Base-by-base conservation (phyloP, 2,329 filamentous ascomycete species). In the Xylariaceae sp. region DNA sequence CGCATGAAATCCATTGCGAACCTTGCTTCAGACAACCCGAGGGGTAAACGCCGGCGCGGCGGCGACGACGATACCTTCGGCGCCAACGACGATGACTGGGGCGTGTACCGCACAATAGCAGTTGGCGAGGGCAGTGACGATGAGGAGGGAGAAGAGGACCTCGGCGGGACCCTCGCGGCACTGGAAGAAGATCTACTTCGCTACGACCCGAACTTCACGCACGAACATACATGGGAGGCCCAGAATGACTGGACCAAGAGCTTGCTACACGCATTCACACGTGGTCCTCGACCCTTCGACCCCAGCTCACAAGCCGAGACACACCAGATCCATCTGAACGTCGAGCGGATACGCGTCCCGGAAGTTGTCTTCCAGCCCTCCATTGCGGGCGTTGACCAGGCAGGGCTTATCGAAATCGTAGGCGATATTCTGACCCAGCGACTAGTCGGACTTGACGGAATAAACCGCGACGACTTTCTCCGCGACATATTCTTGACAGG, bases 1-100 rank as follows among this genome's bases (percentile, higher is more conserved):
- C 85, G 92, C 47, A 98, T 98, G 92, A 97, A 97, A 67, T 90
- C 83, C 35, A 88, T 98, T 42, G 92, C 92, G 43, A 96, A 95
- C 57, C 81, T 98, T 2, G 92, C 92, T 3, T 89, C 90, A 0
- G 92, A 98, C 61, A 81, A 78, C 5, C 88, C 90, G 1, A 70
- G 74, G 48, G 88, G 89, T 61, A 94, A 95, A 63, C 78, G 90
- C 40, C 74, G 88, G 11, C 81, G 89, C 13, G 88, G 88, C 6
- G 86, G 83, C 3, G 90, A 97, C 58, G 92, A 98, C 54, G 92
- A 98, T 59, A 88, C 87, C 44, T 98, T 98, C 58, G 92, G 92
- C 40, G 89, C 89, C 34, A 90, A 98, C 61, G 92, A 98, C 57
- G 89, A 94, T 41, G 92, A 98, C 62, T 98, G 92, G 92, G 88